Base-by-base conservation (phyloP, 352 stramenopile genomes). In the Plasmopara viticola region DNA sequence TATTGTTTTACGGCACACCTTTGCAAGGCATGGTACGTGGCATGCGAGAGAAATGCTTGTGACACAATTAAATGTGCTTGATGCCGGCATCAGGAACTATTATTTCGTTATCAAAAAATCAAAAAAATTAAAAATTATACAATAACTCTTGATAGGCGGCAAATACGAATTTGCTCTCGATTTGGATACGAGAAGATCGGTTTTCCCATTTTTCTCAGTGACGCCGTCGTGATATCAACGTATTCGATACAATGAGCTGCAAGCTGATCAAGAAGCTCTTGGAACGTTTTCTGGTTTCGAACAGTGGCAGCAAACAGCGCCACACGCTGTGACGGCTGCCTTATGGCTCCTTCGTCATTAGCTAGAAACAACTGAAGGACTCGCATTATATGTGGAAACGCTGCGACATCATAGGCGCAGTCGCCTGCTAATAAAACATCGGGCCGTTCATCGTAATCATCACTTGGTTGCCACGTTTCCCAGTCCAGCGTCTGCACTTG, bases 251-350 rank as follows among this genome's bases (percentile, higher is more conserved):
- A 30, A 34, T 83, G 58, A 44, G 49, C 43, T 28, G 66, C 63
- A 3, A 92, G 68, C 28, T 79, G 75, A 15, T 84, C 64, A 2
- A 92, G 54, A 53, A 92, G 89, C n/a, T 56, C 60, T 46, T 87
- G 67, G 47, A 92, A 92, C 4, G 82, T 92, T 29, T 66, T 59
- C 30, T 82, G 72, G 46, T 86, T 92, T 33, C 82, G 82, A 46
- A 92, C 79, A 13, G 82, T 92, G 4, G 77, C 66, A 2, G 82
- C 78, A 35, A 92, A 90, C 46, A 90, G 82, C 8, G 78, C 82
- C n/a, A 72, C 52, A 4, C 74, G 74, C 28, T 63, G 14, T 0
- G 25, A 41, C 31, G 45, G 25, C 8, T 58, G 41, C 5, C 4
- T 44, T 9, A 25, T 49, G 9, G 18, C 37, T 33, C 35, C 48